Conservation (phyloP, 2,329 filamentous ascomycete genomes). For the Alternaria novae-zelandiae region DNA sequence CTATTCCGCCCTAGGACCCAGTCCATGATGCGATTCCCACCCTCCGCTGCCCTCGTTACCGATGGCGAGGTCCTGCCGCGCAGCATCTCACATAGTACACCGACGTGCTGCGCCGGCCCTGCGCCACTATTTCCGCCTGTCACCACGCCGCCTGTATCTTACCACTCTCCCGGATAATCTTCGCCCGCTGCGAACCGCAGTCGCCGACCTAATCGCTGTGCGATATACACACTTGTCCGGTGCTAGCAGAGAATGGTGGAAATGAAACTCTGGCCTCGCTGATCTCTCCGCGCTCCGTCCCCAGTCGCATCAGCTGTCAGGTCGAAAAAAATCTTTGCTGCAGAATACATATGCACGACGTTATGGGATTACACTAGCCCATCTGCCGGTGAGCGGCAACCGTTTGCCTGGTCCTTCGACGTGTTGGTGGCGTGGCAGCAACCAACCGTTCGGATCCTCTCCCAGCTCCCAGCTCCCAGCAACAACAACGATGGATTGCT, state of each 20-base stretch:
- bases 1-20: slow-evolving; percentile 3
- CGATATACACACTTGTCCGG: neutral
- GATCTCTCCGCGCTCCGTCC: neutral
- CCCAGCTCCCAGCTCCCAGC: neutral
- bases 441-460: slow-evolving; percentile 3
- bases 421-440: neutral
- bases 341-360: neutral
- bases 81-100: neutral
- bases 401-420: neutral
- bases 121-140: slow-evolving; percentile 11
- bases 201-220: slow-evolving; percentile 1
- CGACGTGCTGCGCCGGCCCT: slow-evolving; percentile 1
- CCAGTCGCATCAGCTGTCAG: neutral
- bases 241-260: neutral
- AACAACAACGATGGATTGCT: neutral
- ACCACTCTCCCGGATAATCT: slow-evolving; percentile 14
- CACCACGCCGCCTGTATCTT: slow-evolving; percentile 10
- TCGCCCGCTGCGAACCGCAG: slow-evolving; percentile 1
- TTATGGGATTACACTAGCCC: neutral
- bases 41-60: slow-evolving; percentile 9
- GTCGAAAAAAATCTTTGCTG: neutral
- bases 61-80: slow-evolving; percentile 17
- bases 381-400: neutral
- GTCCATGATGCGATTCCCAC: slow-evolving; percentile 1
- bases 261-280: neutral